Conservation (phyloP, 2,329 filamentous ascomycete genomes). For the Colletotrichum caudatum region DNA sequence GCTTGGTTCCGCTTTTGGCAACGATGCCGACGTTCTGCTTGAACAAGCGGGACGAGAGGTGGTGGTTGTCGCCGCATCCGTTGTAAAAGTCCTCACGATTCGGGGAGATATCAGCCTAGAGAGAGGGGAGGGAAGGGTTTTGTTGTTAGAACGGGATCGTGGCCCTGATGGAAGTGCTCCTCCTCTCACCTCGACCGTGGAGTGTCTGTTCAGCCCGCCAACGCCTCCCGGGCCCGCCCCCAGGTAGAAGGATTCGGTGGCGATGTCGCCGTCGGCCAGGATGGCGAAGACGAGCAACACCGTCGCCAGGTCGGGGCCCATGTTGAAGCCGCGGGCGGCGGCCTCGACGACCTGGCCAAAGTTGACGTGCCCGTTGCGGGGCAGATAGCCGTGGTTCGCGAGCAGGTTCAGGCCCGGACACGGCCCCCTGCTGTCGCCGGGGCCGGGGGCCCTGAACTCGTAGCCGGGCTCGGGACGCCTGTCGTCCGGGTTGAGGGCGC, state of each 20-base stretch:
- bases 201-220: conserved; percentile 35
- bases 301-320: conserved; percentile 19
- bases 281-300: conserved; percentile 29
- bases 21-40: conserved; percentile 37
- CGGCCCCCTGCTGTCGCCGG: conserved; percentile 43
- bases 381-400: conserved; percentile 58
- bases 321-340: conserved; percentile 32
- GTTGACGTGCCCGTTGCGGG: conserved; percentile 51
- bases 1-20: conserved; percentile 21
- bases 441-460: conserved; percentile 20
- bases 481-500: conserved; percentile 16
- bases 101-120: conserved; percentile 24
- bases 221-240: conserved; percentile 27
- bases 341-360: conserved; percentile 34
- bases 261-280: conserved; percentile 9
- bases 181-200: conserved; percentile 29
- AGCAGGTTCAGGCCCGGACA: conserved; percentile 60
- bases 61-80: conserved; percentile 36
- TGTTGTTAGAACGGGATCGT: background rate
- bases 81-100: conserved; percentile 37
- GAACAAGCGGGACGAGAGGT: conserved; percentile 32
- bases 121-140: rapidly evolving
- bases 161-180: background rate
- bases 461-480: conserved; percentile 31
- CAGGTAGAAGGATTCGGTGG: conserved; percentile 30